Evolutionary conservation across 257 asterid species (phyloP).

Genomic region (Linaria vulgaris): DNA sequence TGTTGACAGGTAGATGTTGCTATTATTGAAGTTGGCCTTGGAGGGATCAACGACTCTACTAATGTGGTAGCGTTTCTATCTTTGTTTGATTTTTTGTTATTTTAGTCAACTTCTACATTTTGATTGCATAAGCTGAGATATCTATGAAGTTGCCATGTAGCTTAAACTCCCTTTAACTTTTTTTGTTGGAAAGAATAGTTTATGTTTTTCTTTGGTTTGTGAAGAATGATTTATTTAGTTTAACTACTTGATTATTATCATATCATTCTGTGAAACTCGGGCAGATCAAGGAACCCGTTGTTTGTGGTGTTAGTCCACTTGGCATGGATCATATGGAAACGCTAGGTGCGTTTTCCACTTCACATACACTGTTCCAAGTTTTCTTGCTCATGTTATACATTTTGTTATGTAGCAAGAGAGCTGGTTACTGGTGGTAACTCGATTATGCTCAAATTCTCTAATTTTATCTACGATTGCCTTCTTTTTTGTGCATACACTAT

Average conservation of each 20-base stretch:
- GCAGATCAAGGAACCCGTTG: conserved; percentile 83
- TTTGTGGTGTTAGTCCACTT: conserved; percentile 84
- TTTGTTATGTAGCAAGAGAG: too few relatives aligned
- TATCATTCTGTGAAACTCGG: conserved; percentile 9
- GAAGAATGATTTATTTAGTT: neutral
- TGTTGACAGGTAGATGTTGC: conserved; percentile 87
- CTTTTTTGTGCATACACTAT: neutral
- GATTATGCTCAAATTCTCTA: too few relatives aligned
- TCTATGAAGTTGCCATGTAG: neutral
- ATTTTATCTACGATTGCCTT: conserved; percentile 2
- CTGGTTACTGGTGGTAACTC: too few relatives aligned
- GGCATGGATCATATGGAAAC: conserved; percentile 97
- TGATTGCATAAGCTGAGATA: neutral
- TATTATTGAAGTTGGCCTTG: conserved; percentile 93
- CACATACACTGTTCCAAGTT: neutral
- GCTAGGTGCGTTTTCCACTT: conserved; percentile 51
- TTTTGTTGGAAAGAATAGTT: neutral
- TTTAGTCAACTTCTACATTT: conserved; percentile 16
- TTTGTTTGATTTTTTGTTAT: neutral
- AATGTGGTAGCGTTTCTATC: conserved; percentile 66
- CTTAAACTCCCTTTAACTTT: too few relatives aligned
- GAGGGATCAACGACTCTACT: conserved; percentile 84
- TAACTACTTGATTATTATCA: conserved; percentile 17
- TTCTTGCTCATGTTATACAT: neutral
- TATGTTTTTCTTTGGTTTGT: conserved; percentile 3